These are phyloP conservation scores for Phytopythium montanum DNA, from an alignment of 352 stramenopile genomes.

Conservation along the genomic window DNA sequence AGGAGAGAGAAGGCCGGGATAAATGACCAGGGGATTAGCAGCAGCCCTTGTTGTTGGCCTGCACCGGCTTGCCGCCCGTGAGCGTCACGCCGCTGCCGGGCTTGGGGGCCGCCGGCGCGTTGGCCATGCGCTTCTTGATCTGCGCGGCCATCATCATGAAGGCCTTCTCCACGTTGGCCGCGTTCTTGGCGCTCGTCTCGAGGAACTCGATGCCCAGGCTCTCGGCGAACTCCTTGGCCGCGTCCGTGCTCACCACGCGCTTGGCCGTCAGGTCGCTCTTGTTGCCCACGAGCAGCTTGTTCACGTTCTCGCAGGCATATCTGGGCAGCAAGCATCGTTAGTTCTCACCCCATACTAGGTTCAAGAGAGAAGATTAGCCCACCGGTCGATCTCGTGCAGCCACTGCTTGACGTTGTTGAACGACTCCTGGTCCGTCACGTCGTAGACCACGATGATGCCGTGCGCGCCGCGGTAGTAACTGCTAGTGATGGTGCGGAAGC, in stretches of 20 bases:
- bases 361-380: background rate
- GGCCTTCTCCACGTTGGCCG: conserved; percentile 87
- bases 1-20: conserved; percentile 27
- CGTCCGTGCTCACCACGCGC: conserved; percentile 92
- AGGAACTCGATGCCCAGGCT: conserved; percentile 87
- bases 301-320: conserved; percentile 96
- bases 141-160: conserved; percentile 93
- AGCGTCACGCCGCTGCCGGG: conserved; percentile 43
- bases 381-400: conserved; percentile 92
- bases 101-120: conserved; percentile 75
- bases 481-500: conserved; percentile 99
- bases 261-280: conserved; percentile 96
- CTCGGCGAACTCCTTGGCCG: conserved; percentile 90
- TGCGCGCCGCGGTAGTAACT: conserved; percentile 99
- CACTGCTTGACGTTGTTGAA: conserved; percentile 99
- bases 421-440: conserved; percentile 97
- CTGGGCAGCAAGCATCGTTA: conserved; percentile 19
- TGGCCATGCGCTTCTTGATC: conserved; percentile 91
- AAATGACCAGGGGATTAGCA: conserved; percentile 66
- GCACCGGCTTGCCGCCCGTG: conserved; percentile 56
- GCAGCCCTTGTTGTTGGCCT: conserved; percentile 72
- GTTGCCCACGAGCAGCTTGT: conserved; percentile 98
- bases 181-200: conserved; percentile 89
- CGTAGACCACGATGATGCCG: conserved; percentile 99
- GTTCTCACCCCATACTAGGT: background rate